These are phyloP conservation scores for Gilbertella persicaria DNA, from an alignment of 371 early-diverging fungal species.

Conservation along the genomic window DNA sequence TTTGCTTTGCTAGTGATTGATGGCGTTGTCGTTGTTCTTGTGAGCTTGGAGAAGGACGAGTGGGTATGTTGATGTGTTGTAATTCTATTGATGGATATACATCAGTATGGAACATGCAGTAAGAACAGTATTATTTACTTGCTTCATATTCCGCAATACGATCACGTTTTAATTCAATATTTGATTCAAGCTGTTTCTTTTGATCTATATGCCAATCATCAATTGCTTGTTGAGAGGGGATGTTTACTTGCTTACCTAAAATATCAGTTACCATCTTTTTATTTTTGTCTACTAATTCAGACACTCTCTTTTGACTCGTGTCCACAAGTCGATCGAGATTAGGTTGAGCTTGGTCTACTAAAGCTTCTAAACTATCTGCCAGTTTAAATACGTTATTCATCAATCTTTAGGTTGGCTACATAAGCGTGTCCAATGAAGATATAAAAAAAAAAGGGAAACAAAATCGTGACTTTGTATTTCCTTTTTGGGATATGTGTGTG, in stretches of 20 bases:
- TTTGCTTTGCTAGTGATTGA: not conserved
- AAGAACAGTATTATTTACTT: too few relatives aligned
- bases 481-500: too few relatives aligned
- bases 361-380: not conserved
- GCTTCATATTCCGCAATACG: too few relatives aligned
- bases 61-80: not conserved
- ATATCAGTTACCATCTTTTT: not conserved
- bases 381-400: not conserved
- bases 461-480: too few relatives aligned
- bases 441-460: too few relatives aligned
- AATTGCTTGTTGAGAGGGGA: too few relatives aligned
- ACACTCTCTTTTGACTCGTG: not conserved
- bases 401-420: too few relatives aligned
- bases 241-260: not conserved
- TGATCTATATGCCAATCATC: too few relatives aligned
- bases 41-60: not conserved
- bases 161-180: too few relatives aligned
- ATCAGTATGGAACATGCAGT: too few relatives aligned
- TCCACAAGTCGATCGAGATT: not conserved
- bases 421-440: too few relatives aligned
- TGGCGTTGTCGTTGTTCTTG: not conserved
- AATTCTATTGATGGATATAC: not conserved
- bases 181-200: too few relatives aligned
- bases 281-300: not conserved
- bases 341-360: not conserved